Conservation (phyloP, 2,329 filamentous ascomycete genomes). For the Sporothrix schenckii region DNA sequence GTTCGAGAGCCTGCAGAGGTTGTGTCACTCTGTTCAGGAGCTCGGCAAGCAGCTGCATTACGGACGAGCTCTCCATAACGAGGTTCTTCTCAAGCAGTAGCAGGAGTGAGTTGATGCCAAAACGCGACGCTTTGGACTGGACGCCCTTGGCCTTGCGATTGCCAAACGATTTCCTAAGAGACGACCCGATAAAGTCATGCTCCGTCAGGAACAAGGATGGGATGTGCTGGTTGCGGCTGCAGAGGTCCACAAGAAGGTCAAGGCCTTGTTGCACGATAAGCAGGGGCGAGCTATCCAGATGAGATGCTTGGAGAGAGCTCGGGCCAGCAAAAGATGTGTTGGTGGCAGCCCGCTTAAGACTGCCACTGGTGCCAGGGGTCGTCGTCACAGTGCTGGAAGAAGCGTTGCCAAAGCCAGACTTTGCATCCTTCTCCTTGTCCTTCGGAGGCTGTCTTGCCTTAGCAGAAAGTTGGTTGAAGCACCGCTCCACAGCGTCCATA, state of each 20-base stretch:
- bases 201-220: slow-evolving; percentile 92
- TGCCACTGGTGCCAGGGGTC: slow-evolving; percentile 69
- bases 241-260: slow-evolving; percentile 79
- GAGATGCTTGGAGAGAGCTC: slow-evolving; percentile 52
- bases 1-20: slow-evolving; percentile 78
- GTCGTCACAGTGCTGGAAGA: slow-evolving; percentile 56
- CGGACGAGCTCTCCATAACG: slow-evolving; percentile 94
- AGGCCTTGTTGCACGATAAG: slow-evolving; percentile 96
- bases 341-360: slow-evolving; percentile 61
- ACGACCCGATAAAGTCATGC: slow-evolving; percentile 74
- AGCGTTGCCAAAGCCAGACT: neutral
- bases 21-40: slow-evolving; percentile 86
- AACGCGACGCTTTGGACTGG: slow-evolving; percentile 81
- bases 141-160: slow-evolving; percentile 87
- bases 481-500: slow-evolving; percentile 89
- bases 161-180: slow-evolving; percentile 73
- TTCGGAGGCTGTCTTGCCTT: slow-evolving; percentile 78
- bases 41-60: slow-evolving; percentile 91
- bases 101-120: slow-evolving; percentile 87
- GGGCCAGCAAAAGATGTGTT: slow-evolving; percentile 62
- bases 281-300: slow-evolving; percentile 87
- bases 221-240: slow-evolving; percentile 81
- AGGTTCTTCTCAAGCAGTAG: slow-evolving; percentile 88
- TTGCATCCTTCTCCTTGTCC: slow-evolving; percentile 48
- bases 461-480: slow-evolving; percentile 89